Percentiles rank a stretch among this genome's conserved stretches.
Evolutionary conservation across 495 filamentous ascomycete species (phyloP).

Genomic region (Daldinia childiae): DNA sequence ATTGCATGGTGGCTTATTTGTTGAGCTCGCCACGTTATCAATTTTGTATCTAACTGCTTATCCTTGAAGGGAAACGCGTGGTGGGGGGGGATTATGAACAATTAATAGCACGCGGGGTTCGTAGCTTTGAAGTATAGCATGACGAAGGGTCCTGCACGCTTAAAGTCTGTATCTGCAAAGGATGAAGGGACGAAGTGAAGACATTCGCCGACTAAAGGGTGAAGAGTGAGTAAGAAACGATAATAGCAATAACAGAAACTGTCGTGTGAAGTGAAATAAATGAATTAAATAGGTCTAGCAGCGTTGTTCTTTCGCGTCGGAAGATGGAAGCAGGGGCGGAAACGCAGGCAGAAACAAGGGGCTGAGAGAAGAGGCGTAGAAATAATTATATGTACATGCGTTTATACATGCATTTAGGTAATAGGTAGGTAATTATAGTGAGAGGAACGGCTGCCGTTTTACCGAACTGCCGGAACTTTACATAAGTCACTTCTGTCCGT

Average conservation of each 20-base stretch:
- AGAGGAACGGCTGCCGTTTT: slow-evolving; percentile 27
- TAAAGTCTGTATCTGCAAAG: background rate
- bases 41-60: slow-evolving; percentile 1
- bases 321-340: slow-evolving; percentile 6
- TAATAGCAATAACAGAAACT: background rate
- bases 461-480: slow-evolving; percentile 28
- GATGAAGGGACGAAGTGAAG: background rate
- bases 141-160: background rate
- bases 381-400: slow-evolving; percentile 1
- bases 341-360: slow-evolving; percentile 28
- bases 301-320: background rate
- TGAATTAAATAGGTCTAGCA: slow-evolving; percentile 2
- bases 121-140: slow-evolving; percentile 21
- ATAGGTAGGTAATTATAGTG: too few species aligned
- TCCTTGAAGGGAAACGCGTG: slow-evolving; percentile 10
- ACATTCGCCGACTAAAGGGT: background rate
- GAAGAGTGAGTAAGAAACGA: background rate
- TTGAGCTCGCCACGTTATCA: slow-evolving; percentile 8
- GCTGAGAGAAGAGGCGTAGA: slow-evolving; percentile 8
- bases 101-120: slow-evolving; percentile 24
- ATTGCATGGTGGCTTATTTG: slow-evolving; percentile 70
- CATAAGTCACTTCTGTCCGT: background rate
- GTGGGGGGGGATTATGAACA: slow-evolving; percentile 9
- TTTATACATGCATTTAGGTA: slow-evolving; percentile 4
- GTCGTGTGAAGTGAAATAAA: slow-evolving; percentile 2